Percentiles rank a stretch among this genome's conserved stretches.
Evolutionary conservation across 495 filamentous ascomycete species (phyloP).

Genomic region (Acidomyces sp.): DNA sequence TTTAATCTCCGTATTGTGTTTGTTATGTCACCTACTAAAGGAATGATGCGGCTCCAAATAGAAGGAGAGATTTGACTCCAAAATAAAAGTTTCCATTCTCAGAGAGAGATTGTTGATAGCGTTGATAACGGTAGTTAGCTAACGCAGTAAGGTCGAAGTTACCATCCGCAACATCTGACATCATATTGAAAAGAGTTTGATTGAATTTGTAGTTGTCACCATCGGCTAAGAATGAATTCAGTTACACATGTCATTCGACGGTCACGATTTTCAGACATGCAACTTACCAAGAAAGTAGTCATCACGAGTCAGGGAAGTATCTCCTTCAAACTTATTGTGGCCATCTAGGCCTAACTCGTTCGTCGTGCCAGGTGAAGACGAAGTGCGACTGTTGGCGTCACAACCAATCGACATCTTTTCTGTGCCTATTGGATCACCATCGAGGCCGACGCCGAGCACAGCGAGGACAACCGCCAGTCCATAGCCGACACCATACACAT

Average conservation of each 20-base stretch:
- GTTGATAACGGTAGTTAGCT: slow-evolving; percentile 26
- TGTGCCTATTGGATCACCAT: slow-evolving; percentile 30
- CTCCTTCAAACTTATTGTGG: slow-evolving; percentile 35
- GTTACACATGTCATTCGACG: too few relatives aligned
- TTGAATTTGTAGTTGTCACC: slow-evolving; percentile 29
- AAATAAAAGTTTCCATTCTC: slow-evolving; percentile 32
- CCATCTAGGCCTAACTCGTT: slow-evolving; percentile 30
- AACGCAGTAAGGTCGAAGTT: slow-evolving; percentile 27
- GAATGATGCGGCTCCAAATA: slow-evolving; percentile 32
- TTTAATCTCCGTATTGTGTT: too few relatives aligned
- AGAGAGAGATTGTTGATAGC: slow-evolving; percentile 26
- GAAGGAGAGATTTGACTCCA: slow-evolving; percentile 25
- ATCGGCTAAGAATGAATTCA: too few relatives aligned
- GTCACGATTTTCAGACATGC: too few relatives aligned
- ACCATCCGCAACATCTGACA: slow-evolving; percentile 23
- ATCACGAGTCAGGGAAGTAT: slow-evolving; percentile 32
- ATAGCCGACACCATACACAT: slow-evolving; percentile 34
- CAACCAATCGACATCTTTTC: slow-evolving; percentile 34
- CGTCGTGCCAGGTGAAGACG: slow-evolving; percentile 24
- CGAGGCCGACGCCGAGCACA: slow-evolving; percentile 25
- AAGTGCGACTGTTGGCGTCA: slow-evolving; percentile 32
- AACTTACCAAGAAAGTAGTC: slow-evolving; percentile 31
- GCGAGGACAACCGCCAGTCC: slow-evolving; percentile 29
- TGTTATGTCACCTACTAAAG: too few relatives aligned
- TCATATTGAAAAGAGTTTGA: slow-evolving; percentile 29